These are phyloP conservation scores for Trichosporon ovoides DNA, from an alignment of 1,284 basidiomycete genomes.

Conservation along the genomic window DNA sequence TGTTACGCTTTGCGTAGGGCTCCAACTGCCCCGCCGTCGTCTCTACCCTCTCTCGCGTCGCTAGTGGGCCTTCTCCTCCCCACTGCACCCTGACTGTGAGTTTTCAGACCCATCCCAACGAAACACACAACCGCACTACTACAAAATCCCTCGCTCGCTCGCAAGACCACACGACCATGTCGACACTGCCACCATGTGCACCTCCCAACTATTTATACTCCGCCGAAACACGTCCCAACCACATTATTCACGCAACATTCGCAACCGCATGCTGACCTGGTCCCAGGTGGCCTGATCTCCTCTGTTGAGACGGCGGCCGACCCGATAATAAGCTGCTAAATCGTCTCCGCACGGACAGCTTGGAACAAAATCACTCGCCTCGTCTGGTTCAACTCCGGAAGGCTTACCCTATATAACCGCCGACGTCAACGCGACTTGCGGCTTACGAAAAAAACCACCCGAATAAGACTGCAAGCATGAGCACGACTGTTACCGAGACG, in stretches of 20 bases:
- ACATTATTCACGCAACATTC: background rate
- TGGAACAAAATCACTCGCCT: background rate
- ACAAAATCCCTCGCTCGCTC: no score
- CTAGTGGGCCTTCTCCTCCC: background rate
- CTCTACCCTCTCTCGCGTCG: constrained; percentile 11
- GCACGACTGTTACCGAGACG: constrained; percentile 24
- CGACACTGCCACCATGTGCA: no score
- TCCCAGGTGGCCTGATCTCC: constrained; percentile 1
- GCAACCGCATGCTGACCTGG: constrained; percentile 1
- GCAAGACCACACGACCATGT: background rate
- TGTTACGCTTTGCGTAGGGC: constrained; percentile 1
- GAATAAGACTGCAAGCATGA: constrained; percentile 13
- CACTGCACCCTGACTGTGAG: constrained; percentile 11
- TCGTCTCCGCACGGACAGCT: constrained; percentile 15
- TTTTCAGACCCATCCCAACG: background rate
- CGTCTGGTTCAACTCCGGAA: constrained; percentile 8
- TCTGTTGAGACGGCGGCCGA: constrained; percentile 14
- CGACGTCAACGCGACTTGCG: background rate
- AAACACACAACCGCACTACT: background rate
- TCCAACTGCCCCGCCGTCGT: constrained; percentile 11
- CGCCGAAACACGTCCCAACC: no score
- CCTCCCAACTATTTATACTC: no score
- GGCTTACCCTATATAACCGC: background rate
- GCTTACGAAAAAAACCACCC: background rate
- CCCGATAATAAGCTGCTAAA: constrained; percentile 13